Conservation (phyloP, 1,139 yeast species). For the Blastobotrys arbuscula region DNA sequence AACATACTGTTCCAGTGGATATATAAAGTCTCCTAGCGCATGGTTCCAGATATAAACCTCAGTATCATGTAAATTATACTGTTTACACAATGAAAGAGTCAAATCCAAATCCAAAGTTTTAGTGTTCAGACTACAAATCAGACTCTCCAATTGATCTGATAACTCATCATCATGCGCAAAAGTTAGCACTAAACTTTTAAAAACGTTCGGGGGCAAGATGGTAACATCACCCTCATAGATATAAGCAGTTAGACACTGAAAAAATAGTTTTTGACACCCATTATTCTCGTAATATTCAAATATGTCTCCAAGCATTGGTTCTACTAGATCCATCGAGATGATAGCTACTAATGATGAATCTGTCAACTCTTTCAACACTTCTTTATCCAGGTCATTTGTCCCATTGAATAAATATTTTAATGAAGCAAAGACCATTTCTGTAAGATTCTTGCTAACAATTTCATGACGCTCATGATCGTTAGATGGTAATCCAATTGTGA, state of each 20-base stretch:
- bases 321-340: constrained; percentile 34
- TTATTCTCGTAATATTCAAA: constrained; percentile 43
- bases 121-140: constrained; percentile 62
- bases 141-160: constrained; percentile 52
- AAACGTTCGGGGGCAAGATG: constrained; percentile 54
- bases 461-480: constrained; percentile 41
- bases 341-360: constrained; percentile 40
- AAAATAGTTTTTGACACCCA: constrained; percentile 38
- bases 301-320: constrained; percentile 43
- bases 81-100: constrained; percentile 53
- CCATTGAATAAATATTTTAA: constrained; percentile 39
- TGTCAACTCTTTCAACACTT: constrained; percentile 27
- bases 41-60: constrained; percentile 63
- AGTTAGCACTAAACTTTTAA: constrained; percentile 52
- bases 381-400: constrained; percentile 2
- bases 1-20: constrained; percentile 61
- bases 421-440: constrained; percentile 52
- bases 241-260: constrained; percentile 46
- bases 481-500: constrained; percentile 48
- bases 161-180: constrained; percentile 39
- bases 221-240: constrained; percentile 45
- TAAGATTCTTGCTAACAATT: constrained; percentile 50
- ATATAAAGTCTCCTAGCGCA: constrained; percentile 56
- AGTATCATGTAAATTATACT: constrained; percentile 53
- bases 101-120: constrained; percentile 67